Percentiles rank a stretch among this genome's conserved stretches.
phyloP scores from a whole-genome alignment of 495 filamentous ascomycete species.

The Aspergillus nanangensis region DNA sequence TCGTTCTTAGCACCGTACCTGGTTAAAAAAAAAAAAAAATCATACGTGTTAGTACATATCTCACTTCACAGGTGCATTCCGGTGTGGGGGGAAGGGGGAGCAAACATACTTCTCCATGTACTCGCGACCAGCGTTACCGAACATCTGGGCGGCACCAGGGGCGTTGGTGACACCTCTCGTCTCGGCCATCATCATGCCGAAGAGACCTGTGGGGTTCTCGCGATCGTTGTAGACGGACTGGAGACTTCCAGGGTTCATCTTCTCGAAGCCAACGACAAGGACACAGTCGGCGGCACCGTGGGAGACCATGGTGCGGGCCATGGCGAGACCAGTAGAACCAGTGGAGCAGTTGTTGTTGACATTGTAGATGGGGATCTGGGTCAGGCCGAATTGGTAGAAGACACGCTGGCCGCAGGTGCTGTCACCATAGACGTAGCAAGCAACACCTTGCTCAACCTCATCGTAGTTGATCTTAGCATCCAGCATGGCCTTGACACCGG shows the following conservation, averaged over 20 bases:
- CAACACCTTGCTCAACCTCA: conserved; percentile 92
- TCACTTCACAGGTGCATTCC: not conserved
- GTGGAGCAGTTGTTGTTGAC: conserved; percentile 99
- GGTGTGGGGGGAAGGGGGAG: not conserved
- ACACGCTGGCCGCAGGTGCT: conserved; percentile 93
- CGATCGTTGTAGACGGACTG: conserved; percentile 77
- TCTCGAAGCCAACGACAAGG: conserved; percentile 92
- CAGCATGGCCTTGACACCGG: conserved; percentile 90
- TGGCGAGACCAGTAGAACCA: conserved; percentile 78
- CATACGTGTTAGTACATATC: too few relatives aligned
- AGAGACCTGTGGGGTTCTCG: conserved; percentile 67
- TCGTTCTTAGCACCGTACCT: conserved; percentile 78
- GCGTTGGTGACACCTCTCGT: conserved; percentile 76
- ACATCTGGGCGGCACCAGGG: conserved; percentile 86
- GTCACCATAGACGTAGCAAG: conserved; percentile 97
- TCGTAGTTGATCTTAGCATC: conserved; percentile 96
- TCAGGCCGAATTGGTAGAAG: conserved; percentile 99
- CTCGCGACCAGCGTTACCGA: conserved; percentile 90
- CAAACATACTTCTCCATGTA: conserved; percentile 83
- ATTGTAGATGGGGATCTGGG: conserved; percentile 91
- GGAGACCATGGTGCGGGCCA: conserved; percentile 77
- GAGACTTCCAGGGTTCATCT: conserved; percentile 91
- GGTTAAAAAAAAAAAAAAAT: too few relatives aligned
- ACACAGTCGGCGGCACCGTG: conserved; percentile 80
- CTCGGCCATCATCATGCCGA: conserved; percentile 71